Evolutionary conservation across 768 basidiomycete species (phyloP).

Genomic region (Pleurotus salmoneostramineus): DNA sequence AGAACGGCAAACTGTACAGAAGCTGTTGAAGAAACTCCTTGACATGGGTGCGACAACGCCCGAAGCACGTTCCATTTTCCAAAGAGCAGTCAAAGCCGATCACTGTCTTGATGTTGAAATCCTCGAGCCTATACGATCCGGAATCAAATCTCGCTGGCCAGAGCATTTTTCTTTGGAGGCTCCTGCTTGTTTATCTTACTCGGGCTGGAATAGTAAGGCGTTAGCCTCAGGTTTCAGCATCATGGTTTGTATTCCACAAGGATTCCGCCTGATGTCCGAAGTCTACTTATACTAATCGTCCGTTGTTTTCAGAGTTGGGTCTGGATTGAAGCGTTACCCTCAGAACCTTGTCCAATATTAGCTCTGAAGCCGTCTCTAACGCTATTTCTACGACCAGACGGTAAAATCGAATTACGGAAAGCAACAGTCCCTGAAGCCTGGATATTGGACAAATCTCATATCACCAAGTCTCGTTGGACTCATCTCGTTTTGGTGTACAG

Average conservation of each 20-base stretch:
- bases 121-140: conserved; percentile 64
- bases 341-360: conserved; percentile 30
- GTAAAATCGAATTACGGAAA: conserved; percentile 48
- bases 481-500: conserved; percentile 69
- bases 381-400: conserved; percentile 49
- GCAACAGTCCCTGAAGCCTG: conserved; percentile 32
- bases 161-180: conserved; percentile 72
- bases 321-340: conserved; percentile 39
- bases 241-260: conserved; percentile 41
- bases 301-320: conserved; percentile 39
- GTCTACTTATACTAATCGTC: neutral
- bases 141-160: conserved; percentile 75
- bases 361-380: conserved; percentile 31
- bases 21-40: conserved; percentile 61
- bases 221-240: conserved; percentile 70
- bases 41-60: conserved; percentile 71
- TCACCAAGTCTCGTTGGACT: conserved; percentile 64
- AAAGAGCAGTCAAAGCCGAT: conserved; percentile 44
- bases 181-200: conserved; percentile 44
- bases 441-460: conserved; percentile 39
- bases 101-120: conserved; percentile 58
- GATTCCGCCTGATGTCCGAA: too few species aligned
- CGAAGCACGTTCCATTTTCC: conserved; percentile 64
- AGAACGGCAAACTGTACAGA: conserved; percentile 55
- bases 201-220: conserved; percentile 43